A percentile compares a stretch with the other conserved stretches of the same genome.
Conservation (phyloP, 768 basidiomycete genomes). For the Kwoniella shandongensis region DNA sequence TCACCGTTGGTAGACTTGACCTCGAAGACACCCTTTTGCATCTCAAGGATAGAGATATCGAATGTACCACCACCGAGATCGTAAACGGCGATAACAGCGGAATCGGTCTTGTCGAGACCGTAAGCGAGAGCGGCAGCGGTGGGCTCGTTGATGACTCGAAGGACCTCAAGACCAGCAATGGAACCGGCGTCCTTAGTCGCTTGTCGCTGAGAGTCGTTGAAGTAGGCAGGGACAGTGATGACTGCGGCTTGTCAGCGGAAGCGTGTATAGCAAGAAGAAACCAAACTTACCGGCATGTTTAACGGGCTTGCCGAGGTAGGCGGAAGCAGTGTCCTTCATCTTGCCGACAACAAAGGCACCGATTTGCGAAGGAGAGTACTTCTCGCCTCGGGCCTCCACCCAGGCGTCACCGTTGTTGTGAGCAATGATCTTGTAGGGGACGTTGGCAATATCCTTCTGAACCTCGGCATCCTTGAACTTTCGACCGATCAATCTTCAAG, state of each 20-base stretch:
- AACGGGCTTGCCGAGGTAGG: constrained; percentile 87
- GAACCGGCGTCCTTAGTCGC: constrained; percentile 97
- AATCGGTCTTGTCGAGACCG: constrained; percentile 84
- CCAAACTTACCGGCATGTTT: constrained; percentile 64
- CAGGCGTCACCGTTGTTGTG: constrained; percentile 59
- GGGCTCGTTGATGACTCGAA: constrained; percentile 98
- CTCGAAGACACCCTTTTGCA: constrained; percentile 99
- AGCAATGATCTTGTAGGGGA: constrained; percentile 64
- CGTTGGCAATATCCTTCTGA: constrained; percentile 72
- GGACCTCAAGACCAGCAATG: constrained; percentile 94
- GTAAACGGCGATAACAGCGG: constrained; percentile 90
- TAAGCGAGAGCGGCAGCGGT: constrained; percentile 98
- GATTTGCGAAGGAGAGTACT: constrained; percentile 61
- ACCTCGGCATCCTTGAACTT: constrained; percentile 92
- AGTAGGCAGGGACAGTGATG: constrained; percentile 95
- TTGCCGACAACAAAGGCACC: constrained; percentile 60
- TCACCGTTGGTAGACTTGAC: constrained; percentile 99
- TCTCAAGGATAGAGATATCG: constrained; percentile 98
- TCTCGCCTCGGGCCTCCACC: constrained; percentile 83
- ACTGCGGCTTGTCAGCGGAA: constrained; percentile 56
- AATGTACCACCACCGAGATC: constrained; percentile 98
- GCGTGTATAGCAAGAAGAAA: not conserved
- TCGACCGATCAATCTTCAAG: constrained; percentile 68
- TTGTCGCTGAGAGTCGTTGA: constrained; percentile 99
- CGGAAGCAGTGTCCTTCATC: constrained; percentile 95